These are phyloP conservation scores for Eleusine indica DNA, from an alignment of 176 grass and related monocot species.

Conservation along the genomic window DNA sequence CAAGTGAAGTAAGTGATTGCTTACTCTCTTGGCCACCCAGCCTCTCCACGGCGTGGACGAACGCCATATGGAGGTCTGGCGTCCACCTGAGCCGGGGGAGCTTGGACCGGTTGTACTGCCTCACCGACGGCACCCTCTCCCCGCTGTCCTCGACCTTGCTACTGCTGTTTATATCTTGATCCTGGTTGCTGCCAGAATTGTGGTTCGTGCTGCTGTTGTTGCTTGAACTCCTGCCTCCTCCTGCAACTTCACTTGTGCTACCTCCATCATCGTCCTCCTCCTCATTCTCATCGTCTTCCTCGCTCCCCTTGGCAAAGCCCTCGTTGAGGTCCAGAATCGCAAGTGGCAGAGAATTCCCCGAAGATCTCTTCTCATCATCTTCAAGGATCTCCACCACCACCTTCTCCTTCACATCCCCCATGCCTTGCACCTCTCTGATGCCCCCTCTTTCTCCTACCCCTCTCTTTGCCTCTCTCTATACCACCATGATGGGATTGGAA, in stretches of 20 bases:
- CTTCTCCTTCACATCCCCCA: slow-evolving; percentile 56
- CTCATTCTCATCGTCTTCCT: slow-evolving; percentile 15
- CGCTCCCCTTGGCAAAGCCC: slow-evolving; percentile 33
- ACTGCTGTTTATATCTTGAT: slow-evolving; percentile 30
- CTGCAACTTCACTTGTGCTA: slow-evolving; percentile 47
- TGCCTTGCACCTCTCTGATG: slow-evolving; percentile 25
- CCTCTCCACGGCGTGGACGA: slow-evolving; percentile 84
- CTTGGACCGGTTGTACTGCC: slow-evolving; percentile 94
- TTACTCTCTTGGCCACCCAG: slow-evolving; percentile 99
- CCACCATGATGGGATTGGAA: slow-evolving; percentile 55
- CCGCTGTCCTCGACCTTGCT: slow-evolving; percentile 54
- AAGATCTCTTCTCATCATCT: slow-evolving; percentile 42
- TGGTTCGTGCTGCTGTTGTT: slow-evolving; percentile 59
- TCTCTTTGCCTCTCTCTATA: slow-evolving; percentile 33
- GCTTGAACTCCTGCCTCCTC: slow-evolving; percentile 45
- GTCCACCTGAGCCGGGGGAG: slow-evolving; percentile 90
- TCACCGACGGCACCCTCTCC: slow-evolving; percentile 49
- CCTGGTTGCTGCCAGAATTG: slow-evolving; percentile 39
- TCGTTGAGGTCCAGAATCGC: slow-evolving; percentile 75
- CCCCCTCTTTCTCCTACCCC: background rate
- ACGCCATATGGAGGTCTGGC: slow-evolving; percentile 88
- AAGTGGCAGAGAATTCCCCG: slow-evolving; percentile 10
- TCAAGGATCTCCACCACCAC: slow-evolving; percentile 57
- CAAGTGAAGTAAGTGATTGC: background rate
- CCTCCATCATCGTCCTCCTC: slow-evolving; percentile 28